Evolutionary conservation across 306 rosid species (phyloP), one percentile per base, ranked within the genome.

Genomic region (Trichosanthes truncata): DNA sequence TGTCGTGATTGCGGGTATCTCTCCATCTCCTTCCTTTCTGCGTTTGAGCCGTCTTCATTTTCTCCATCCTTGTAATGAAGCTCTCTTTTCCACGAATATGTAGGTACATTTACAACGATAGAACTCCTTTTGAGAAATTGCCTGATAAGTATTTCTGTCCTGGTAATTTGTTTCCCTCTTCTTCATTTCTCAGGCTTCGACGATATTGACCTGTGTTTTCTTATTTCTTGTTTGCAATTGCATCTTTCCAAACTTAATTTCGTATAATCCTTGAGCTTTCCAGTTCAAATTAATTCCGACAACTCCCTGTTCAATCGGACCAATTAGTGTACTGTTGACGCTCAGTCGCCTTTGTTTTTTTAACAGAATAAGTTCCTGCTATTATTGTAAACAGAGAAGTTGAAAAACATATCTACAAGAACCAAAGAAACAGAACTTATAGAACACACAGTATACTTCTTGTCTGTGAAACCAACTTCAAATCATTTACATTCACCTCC

Each of bases 1-100:
- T 95, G 98, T 74, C 97, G 93, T 10, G 97, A 95, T 81, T 95
- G 98, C 98, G 97, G 98, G 97, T 95, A 57, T 14, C 14, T 74
- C 7, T 63, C 63, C 48, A 43, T 53, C 76, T 75, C 67, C 46
- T 15, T 7, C 78, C 11, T 36, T 12, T 51, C 61, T 36, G 9
- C 14, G 0, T 6, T 66, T 38, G 1, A 18, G 1, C 48, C 69
- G 2, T 63, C 0, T 20, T 9, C 8, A 7, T 67, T 36, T 67
- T 6, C 74, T 5, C 15, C 1, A 8, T 68, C 52, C 11, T 18
- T 66, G 6, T 66, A 36, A 55, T 55, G 61, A 43, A 43, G 5
- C 55, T 43, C 9, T 23, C 76, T 21, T 21, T 69, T 69, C 9
- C 5, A 41, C 29, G 0, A 69, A 43, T 69, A 18, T 80, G 89